These are phyloP conservation scores for Sporothrix curviconia DNA, from an alignment of 2,329 filamentous ascomycete genomes.

Conservation along the genomic window DNA sequence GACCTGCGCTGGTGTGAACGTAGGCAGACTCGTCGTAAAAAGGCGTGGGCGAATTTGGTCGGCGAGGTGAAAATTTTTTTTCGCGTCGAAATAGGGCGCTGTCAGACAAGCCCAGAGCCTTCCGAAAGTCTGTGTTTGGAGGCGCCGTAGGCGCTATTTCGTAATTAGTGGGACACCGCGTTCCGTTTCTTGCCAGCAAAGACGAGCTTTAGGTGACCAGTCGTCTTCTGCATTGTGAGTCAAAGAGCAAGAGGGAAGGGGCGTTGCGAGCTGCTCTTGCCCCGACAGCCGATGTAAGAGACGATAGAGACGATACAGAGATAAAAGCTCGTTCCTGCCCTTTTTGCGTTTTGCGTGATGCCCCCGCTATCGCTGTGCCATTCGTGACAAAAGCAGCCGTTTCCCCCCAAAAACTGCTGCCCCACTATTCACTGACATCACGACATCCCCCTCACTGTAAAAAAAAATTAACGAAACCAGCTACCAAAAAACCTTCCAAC, in stretches of 20 bases:
- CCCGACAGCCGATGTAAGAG: not conserved
- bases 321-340: not conserved
- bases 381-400: not conserved
- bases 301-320: not conserved
- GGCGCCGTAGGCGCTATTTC: not conserved
- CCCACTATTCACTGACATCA: conserved; percentile 13
- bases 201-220: no score
- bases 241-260: conserved; percentile 2
- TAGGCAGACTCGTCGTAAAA: not conserved
- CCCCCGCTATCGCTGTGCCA: conserved; percentile 3
- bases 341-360: not conserved
- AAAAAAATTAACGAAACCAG: not conserved
- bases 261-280: conserved; percentile 2
- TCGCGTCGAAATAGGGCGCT: no score
- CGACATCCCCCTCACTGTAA: conserved; percentile 1
- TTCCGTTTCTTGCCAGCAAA: not conserved
- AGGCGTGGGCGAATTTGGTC: not conserved
- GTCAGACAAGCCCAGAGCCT: conserved; percentile 1
- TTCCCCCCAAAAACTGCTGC: not conserved
- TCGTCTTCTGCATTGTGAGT: not conserved
- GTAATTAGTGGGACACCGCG: conserved; percentile 4
- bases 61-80: conserved; percentile 10
- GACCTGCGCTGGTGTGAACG: not conserved
- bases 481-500: no score
- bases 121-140: conserved; percentile 7